These are phyloP conservation scores for Candida dajiaensis DNA, from an alignment of 805 yeast genomes.

Conservation along the genomic window DNA sequence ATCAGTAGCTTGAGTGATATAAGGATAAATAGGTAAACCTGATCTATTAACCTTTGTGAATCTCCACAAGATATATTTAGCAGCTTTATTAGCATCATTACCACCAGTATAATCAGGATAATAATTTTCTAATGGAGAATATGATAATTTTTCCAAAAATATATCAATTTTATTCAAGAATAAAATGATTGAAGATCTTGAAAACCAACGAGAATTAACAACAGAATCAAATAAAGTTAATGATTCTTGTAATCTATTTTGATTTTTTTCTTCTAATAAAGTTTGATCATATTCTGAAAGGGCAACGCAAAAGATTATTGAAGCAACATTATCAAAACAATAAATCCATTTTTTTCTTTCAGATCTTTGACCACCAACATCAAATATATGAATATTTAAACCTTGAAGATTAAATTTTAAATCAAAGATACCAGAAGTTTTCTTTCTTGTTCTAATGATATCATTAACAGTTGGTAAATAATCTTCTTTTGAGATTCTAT, in stretches of 20 bases:
- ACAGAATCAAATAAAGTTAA: slow-evolving; percentile 83
- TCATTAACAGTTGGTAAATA: slow-evolving; percentile 75
- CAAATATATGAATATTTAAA: slow-evolving; percentile 58
- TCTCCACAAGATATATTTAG: slow-evolving; percentile 86
- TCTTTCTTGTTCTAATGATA: slow-evolving; percentile 80
- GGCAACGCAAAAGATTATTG: slow-evolving; percentile 87
- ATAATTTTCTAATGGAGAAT: slow-evolving; percentile 72
- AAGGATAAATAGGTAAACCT: slow-evolving; percentile 78
- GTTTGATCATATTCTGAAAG: slow-evolving; percentile 88
- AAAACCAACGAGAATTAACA: slow-evolving; percentile 89
- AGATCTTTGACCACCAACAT: slow-evolving; percentile 94
- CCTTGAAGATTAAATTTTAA: slow-evolving; percentile 72
- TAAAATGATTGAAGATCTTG: slow-evolving; percentile 77
- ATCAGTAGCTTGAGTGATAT: slow-evolving; percentile 92
- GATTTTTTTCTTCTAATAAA: slow-evolving; percentile 67
- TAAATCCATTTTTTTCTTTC: slow-evolving; percentile 98
- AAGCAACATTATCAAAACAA: slow-evolving; percentile 88
- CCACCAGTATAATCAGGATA: slow-evolving; percentile 94
- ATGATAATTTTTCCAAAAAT: slow-evolving; percentile 77
- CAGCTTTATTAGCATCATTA: slow-evolving; percentile 82
- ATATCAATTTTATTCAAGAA: slow-evolving; percentile 89
- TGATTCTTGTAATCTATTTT: slow-evolving; percentile 76
- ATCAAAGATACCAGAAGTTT: slow-evolving; percentile 89
- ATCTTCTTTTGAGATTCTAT: slow-evolving; percentile 49
- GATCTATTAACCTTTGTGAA: slow-evolving; percentile 81